phyloP scores from a whole-genome alignment of 192 early-diverging fungal genomes.

The Funneliformis mosseae region DNA sequence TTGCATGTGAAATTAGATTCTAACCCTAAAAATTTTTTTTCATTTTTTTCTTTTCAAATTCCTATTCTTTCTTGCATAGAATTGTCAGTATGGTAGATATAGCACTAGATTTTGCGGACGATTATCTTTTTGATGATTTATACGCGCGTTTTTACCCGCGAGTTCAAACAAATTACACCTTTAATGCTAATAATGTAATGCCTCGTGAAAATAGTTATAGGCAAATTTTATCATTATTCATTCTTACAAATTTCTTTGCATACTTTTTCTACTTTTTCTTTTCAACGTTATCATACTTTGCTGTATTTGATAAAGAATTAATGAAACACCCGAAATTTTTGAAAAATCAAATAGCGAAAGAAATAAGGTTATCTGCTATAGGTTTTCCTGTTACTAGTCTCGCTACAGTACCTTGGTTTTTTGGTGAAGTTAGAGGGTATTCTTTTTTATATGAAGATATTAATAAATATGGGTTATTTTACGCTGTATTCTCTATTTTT shows the following conservation, averaged over 20 bases:
- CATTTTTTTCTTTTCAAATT: no score
- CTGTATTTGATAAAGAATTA: constrained; percentile 88
- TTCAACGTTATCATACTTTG: constrained; percentile 76
- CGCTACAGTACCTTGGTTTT: constrained; percentile 90
- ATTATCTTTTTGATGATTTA: constrained; percentile 28
- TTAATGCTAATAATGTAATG: neutral
- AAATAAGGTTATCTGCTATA: constrained; percentile 77
- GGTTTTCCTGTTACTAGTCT: constrained; percentile 82
- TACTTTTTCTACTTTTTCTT: constrained; percentile 81
- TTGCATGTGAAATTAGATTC: no score
- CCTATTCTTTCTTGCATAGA: no score
- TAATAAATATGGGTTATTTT: constrained; percentile 70
- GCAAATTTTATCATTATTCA: constrained; percentile 71
- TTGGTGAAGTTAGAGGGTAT: constrained; percentile 88
- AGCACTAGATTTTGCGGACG: constrained; percentile 16
- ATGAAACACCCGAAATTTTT: constrained; percentile 94
- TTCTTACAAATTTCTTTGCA: constrained; percentile 72
- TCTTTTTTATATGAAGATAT: constrained; percentile 72
- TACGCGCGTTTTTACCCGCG: constrained; percentile 23
- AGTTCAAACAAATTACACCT: neutral
- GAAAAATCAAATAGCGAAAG: constrained; percentile 84
- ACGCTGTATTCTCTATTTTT: constrained; percentile 64
- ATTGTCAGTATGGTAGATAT: constrained; percentile 4
- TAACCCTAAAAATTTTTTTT: no score
- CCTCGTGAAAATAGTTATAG: constrained; percentile 68